A percentile compares a stretch with the other conserved stretches of the same genome.
phyloP scores from a whole-genome alignment of 495 filamentous ascomycete species.

The Daldinia caldariorum region DNA sequence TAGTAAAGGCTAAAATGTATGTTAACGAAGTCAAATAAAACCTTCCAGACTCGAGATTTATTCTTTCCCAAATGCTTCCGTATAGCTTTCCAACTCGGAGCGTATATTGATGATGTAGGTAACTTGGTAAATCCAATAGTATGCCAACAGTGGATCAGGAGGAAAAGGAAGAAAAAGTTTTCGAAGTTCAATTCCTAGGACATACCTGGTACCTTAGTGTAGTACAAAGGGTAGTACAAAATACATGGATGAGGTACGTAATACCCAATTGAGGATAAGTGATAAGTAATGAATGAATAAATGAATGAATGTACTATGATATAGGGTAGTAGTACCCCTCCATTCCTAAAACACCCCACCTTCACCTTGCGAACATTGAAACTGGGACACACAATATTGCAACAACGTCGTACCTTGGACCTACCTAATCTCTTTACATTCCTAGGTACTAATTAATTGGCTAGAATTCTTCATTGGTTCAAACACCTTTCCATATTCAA shows the following conservation, averaged over 20 bases:
- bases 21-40: background rate
- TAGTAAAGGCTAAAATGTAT: background rate
- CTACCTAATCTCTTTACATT: background rate
- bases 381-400: background rate
- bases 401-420: background rate
- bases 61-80: no score
- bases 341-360: slow-evolving; percentile 2
- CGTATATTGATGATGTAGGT: no score
- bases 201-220: no score
- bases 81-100: no score
- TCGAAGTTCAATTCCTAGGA: background rate
- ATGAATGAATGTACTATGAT: background rate
- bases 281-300: slow-evolving; percentile 10
- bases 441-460: background rate
- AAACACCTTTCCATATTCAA: background rate
- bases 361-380: background rate
- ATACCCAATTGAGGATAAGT: slow-evolving; percentile 15
- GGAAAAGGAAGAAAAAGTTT: slow-evolving; percentile 4
- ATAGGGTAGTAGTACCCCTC: slow-evolving; percentile 16
- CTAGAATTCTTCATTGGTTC: background rate
- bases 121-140: slow-evolving; percentile 6
- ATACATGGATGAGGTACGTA: background rate
- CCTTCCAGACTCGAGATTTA: background rate
- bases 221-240: background rate
- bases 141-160: slow-evolving; percentile 1